Base-by-base conservation (phyloP, 257 asterid species). In the Nicotiana benthamiana region DNA sequence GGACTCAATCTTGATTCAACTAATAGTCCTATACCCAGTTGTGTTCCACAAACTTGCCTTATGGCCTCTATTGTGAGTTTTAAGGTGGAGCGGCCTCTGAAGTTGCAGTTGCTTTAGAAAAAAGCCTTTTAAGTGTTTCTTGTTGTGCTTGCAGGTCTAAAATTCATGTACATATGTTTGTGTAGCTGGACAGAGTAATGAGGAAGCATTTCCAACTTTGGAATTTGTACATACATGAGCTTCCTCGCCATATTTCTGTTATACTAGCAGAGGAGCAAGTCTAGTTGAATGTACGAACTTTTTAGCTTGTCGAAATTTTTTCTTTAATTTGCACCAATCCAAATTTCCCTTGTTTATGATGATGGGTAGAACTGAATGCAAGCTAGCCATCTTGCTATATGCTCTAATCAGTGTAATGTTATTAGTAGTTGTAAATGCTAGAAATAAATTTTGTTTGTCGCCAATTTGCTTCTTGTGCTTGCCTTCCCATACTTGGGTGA, bases 141-240 rank as follows among this genome's bases (percentile, higher is more conserved):
- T 70, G 34, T 70, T 43, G 32, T 70, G 48, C 6, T 20, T 70
- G 59, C 57, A 70, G 77, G 77, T 43, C 48, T 22, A 12, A 70
- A 70, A 70, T 43, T 43, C 48, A 32, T 70, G 77, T 70, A 43
- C 57, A 43, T 43, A 70, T 16, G 57, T 52, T 40, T 52, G 6
- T 11, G 77, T 70, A 70, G 57, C 77, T 70, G 77, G 46, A 40
- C 76, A 11, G n/a, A 20, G 32, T 40, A 68, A 20, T 20, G 77
- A 43, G 77, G 59, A 70, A 70, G 77, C 77, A 70, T 43, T 40
- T 70, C 77, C 59, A 70, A 40, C 34, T 54, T 40, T 70, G 77
- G 77, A 70, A 70, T 70, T 20, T 43, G 77, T 70, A 70, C 77
- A 43, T 70, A 70, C 30, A 6, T n/a, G 6, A 22, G 57, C 32